Evolutionary conservation across 2,329 filamentous ascomycete species (phyloP).

Genomic region (Exophiala calicioides): DNA sequence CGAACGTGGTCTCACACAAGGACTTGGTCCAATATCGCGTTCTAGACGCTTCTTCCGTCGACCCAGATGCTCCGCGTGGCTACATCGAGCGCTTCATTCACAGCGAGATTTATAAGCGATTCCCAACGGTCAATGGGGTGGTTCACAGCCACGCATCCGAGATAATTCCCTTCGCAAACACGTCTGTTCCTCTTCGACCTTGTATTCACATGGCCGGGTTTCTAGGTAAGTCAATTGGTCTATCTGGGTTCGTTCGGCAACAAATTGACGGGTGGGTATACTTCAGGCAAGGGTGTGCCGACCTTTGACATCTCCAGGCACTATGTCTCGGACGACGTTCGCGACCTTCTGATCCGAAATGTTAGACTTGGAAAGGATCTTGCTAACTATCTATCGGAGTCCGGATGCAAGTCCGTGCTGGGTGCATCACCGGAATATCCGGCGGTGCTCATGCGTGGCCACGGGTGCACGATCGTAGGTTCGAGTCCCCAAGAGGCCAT

Average conservation of each 20-base stretch:
- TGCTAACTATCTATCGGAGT: no score
- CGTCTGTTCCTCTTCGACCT: constrained; percentile 43
- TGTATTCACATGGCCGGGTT: constrained; percentile 50
- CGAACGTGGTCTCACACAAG: constrained; percentile 44
- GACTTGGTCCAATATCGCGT: constrained; percentile 54
- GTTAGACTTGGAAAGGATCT: no score
- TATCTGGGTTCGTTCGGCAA: no score
- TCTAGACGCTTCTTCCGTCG: constrained; percentile 44
- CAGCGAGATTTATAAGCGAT: constrained; percentile 50
- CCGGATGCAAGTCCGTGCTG: no score
- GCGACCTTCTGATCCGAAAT: constrained; percentile 29
- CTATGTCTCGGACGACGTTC: constrained; percentile 33
- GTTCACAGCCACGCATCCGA: constrained; percentile 50
- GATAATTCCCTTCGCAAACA: constrained; percentile 46
- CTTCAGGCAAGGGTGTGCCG: constrained; percentile 29
- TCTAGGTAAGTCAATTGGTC: no score
- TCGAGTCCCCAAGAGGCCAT: constrained; percentile 44
- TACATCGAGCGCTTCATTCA: constrained; percentile 52
- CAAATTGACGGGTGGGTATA: no score
- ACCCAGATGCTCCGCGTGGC: constrained; percentile 41
- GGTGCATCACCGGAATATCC: constrained; percentile 33
- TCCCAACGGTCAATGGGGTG: constrained; percentile 42
- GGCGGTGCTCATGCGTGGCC: constrained; percentile 49
- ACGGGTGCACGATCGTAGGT: constrained; percentile 48
- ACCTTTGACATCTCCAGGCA: constrained; percentile 39